Base-by-base conservation (phyloP, 2,329 filamentous ascomycete genomes). In the Orbilia ellipsospora region DNA sequence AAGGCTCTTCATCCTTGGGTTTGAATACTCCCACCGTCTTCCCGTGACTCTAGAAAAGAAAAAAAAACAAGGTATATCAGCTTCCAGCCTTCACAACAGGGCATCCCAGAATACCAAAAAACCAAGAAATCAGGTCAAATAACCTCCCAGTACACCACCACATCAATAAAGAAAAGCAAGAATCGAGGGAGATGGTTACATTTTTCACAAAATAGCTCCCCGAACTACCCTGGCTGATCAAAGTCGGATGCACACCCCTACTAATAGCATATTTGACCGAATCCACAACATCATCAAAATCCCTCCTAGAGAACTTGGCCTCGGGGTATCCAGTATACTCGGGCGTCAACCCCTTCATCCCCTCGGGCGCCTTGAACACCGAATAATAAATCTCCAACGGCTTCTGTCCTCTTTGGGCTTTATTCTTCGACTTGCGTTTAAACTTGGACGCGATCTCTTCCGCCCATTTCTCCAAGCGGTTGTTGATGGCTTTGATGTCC, bases 1-100 rank as follows among this genome's bases (percentile, higher is more conserved):
- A 99, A 0, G 95, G 95, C 82, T 99, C 96, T 84, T 99, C 95
- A 80, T 99, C 95, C 83, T 99, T 99, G 50, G 95, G 95, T 82
- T 99, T 99, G 84, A 99, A 99, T 3, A 99, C 95, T 42, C 94
- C 95, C 2, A 99, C 93, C 15, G 97, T 92, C 84, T 96, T 97
- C 61, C 95, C 95, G 68, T 94, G 90, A 0, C 88, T 88, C 70
- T 74, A 64, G 42, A 52, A 36, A 36, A 44, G 15, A 61, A 31
- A 52, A 36, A 36, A 23, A 52, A 15, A 48, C 13, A 15, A 5
- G 2, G 44, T 48, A 48, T 48, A 48, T 48, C 44, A 48, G 44
- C 44, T 48, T 48, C 15, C 15, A 12, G 44, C 16, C 44, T 18
- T 48, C 44, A 15, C 44, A 48, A n/a, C 6, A 48, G 5, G 10